These are phyloP conservation scores for Globisporangium cylindrosporum DNA, from an alignment of 352 stramenopile species.

Conservation along the genomic window DNA sequence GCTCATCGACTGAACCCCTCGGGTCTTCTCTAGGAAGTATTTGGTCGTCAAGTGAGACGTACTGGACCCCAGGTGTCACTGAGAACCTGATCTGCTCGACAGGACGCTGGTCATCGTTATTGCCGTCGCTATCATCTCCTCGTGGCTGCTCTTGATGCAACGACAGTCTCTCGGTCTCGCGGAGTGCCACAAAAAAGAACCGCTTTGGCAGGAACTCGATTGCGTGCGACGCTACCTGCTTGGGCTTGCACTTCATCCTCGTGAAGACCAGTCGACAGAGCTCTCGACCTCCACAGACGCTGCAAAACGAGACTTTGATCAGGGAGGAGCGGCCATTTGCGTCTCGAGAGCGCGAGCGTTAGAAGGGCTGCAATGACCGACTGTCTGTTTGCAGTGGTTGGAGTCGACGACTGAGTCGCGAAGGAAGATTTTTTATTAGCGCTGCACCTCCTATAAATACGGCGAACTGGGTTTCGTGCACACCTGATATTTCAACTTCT, in stretches of 20 bases:
- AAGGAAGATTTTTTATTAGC: not conserved
- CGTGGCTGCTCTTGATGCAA: slow-evolving; percentile 6
- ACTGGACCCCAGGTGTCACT: slow-evolving; percentile 35
- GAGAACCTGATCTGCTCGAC: slow-evolving; percentile 7
- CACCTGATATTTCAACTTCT: too few species aligned
- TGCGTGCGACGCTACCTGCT: slow-evolving; percentile 25
- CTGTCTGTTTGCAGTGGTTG: not conserved
- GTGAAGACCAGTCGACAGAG: not conserved
- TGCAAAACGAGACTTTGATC: not conserved
- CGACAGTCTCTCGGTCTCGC: slow-evolving; percentile 27
- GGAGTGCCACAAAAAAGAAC: slow-evolving; percentile 58
- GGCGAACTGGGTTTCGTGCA: too few species aligned
- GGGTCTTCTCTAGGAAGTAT: slow-evolving; percentile 10
- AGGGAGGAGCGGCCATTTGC: slow-evolving; percentile 7
- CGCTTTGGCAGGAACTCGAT: slow-evolving; percentile 56
- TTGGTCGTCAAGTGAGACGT: slow-evolving; percentile 42
- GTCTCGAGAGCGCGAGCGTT: not conserved
- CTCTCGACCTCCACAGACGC: not conserved
- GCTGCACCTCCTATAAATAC: not conserved
- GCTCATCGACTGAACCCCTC: not conserved
- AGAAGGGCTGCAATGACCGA: not conserved
- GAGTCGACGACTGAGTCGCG: not conserved
- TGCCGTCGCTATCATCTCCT: not conserved
- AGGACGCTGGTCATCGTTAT: too few species aligned
- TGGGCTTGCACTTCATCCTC: slow-evolving; percentile 48